Base-by-base conservation (phyloP, 805 yeast genomes). In the Saturnispora bothae region DNA sequence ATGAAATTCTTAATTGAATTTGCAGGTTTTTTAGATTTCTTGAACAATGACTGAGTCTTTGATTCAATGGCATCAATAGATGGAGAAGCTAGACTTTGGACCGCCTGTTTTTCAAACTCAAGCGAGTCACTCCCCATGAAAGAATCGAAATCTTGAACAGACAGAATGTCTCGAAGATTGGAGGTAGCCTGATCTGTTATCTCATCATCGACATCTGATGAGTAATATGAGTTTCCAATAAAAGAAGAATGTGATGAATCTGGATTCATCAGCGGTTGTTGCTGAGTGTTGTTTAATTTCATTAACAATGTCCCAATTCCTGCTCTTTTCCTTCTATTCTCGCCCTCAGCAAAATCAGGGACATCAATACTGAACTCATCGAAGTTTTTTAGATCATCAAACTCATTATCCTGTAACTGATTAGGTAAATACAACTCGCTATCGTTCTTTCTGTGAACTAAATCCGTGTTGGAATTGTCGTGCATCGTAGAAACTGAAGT, bases 231-330 rank as follows among this genome's bases (percentile, higher is more conserved):
- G 15, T 31, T 25, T 34, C 38, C n/a, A 26, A 21, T n/a, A 4
- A 18, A 9, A 32, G 40, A 31, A 20, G 32, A 21, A 14, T 23
- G 25, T 19, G 39, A 36, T 30, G 39, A 34, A 19, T 28, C 18
- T 18, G 15, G 33, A 32, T n/a, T 26, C 25, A 15, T 15, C 13
- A 29, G 8, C 12, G 12, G 25, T 32, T 21, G 8, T 43, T 4
- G 54, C 25, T 22, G 25, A 22, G 7, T 10, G 10, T 76, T 79
- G 52, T 86, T 85, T 34, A 86, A 63, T 43, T 76, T 70, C 45
- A 86, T 64, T 44, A 86, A 65, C 1, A 89, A 75, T 0, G 95
- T 83, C 21, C 86, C 66, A 14, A 86, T 89, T 57, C 96, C 96
- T 19, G 86, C 86, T 48, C 80, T 80, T 10, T 84, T 88, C 38